Percentiles rank a stretch among this genome's conserved stretches.
Conservation (phyloP, 1,284 basidiomycete genomes). For the Ustilago shanxiensis region DNA sequence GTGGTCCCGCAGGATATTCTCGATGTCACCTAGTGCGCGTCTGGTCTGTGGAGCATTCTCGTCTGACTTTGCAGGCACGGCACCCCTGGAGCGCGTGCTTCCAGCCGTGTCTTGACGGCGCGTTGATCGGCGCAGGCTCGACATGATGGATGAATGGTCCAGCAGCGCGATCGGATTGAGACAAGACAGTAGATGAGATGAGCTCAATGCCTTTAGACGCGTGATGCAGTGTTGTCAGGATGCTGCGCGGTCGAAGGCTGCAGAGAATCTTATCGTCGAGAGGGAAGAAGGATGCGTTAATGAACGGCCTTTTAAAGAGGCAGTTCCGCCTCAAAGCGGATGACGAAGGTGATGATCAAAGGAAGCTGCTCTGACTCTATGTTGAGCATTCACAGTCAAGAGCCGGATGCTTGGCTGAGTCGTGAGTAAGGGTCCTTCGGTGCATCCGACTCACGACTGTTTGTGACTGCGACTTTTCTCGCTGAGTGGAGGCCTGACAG, state of each 20-base stretch:
- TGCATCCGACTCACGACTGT: slow-evolving; percentile 10
- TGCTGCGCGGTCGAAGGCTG: not conserved
- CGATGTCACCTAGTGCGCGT: slow-evolving; percentile 22
- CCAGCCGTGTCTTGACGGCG: not conserved
- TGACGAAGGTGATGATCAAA: slow-evolving; percentile 6
- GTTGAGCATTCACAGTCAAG: slow-evolving; percentile 5
- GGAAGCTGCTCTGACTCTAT: not conserved
- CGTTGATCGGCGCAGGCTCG: not conserved
- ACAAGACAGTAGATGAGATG: not conserved
- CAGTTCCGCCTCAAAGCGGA: not conserved
- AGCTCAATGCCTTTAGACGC: not conserved
- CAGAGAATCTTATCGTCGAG: not conserved
- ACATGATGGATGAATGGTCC: not conserved
- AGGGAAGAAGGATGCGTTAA: not conserved
- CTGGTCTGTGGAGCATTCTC: slow-evolving; percentile 22
- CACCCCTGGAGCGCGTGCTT: slow-evolving; percentile 9
- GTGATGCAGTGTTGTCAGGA: not conserved
- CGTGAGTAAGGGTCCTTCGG: slow-evolving; percentile 11
- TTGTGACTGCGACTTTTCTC: too few relatives aligned
- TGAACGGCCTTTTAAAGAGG: not conserved
- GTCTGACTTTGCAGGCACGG: slow-evolving; percentile 10
- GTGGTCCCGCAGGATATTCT: slow-evolving; percentile 17
- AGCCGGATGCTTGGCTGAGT: slow-evolving; percentile 11
- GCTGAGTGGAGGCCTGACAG: slow-evolving; percentile 26
- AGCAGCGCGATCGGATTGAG: not conserved